Base-by-base conservation (phyloP, 305 asterid species). In the Rubia occidens region DNA sequence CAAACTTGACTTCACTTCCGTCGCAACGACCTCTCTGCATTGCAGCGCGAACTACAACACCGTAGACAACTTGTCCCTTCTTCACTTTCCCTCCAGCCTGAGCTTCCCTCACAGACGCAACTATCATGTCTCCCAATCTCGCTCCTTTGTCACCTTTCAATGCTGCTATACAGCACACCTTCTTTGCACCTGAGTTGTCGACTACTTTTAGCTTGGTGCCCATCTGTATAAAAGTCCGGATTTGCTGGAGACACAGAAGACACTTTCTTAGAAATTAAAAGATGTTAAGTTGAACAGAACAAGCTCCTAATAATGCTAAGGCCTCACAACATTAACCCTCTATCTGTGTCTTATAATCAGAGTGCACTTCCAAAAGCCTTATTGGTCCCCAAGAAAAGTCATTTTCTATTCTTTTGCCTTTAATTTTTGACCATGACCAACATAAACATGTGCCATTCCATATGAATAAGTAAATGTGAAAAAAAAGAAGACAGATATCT, bases 41-140 rank as follows among this genome's bases (percentile, higher is more conserved):
- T 8, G 97, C 96, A 71, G 95, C 97, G 69, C 96, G 93, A 35
- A 94, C 95, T 3, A 90, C 99, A 54, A 94, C 96, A n/a, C 93
- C 97, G 51, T 88, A 82, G 69, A 73, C 82, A 20, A 89, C 93
- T 3, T 89, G 89, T 13, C 97, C 99, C 77, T 89, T 94, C 82
- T 90, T 89, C 77, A 89, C 95, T 75, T 89, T 87, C 51, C 97
- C 97, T 15, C 89, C 95, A 66, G 82, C 82, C 13, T 85, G 88
- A 8, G 97, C 97, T 79, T 88, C 96, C 82, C 85, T 91, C 11
- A 88, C 96, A 0, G 97, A 91, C 40, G 91, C 95, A 18, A 89
- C 91, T 26, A 92, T 90, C 8, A 70, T 85, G 78, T 94, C 96
- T 40, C 99, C 99, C 76, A 94, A 45, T 66, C 95, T 79, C 20